A percentile compares a stretch with the other conserved stretches of the same genome.
phyloP scores from a whole-genome alignment of 768 basidiomycete genomes.

The Dioszegia hungarica region DNA sequence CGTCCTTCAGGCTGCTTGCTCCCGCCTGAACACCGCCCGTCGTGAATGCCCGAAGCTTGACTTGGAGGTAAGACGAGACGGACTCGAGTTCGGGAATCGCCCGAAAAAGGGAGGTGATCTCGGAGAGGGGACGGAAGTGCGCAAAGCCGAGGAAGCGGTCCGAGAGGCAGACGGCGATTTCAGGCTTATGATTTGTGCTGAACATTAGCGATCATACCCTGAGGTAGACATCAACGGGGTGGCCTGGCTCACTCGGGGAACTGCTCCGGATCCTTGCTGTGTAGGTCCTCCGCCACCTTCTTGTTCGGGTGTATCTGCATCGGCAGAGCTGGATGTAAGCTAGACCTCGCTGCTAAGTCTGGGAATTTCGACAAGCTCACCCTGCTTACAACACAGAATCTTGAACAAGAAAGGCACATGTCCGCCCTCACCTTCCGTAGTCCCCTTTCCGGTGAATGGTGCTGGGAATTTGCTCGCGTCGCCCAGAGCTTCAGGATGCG shows the following conservation, averaged over 20 bases:
- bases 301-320: constrained; percentile 45
- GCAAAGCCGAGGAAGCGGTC: constrained; percentile 75
- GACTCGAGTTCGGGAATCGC: constrained; percentile 67
- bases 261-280: constrained; percentile 36
- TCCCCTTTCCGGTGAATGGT: background rate
- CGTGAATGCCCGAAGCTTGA: constrained; percentile 56
- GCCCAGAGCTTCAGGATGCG: constrained; percentile 20
- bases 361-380: constrained; percentile 2
- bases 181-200: constrained; percentile 44
- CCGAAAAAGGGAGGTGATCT: constrained; percentile 62
- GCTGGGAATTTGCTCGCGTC: constrained; percentile 4
- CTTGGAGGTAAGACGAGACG: constrained; percentile 57
- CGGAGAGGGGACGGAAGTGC: constrained; percentile 73
- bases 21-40: constrained; percentile 38
- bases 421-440: background rate
- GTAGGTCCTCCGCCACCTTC: constrained; percentile 34
- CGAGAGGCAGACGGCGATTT: constrained; percentile 73
- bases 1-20: constrained; percentile 50
- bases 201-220: background rate
- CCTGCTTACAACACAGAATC: constrained; percentile 40
- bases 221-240: background rate
- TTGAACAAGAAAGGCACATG: constrained; percentile 44
- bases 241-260: constrained; percentile 17
- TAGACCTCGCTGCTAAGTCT: background rate
- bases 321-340: constrained; percentile 26